phyloP scores from a whole-genome alignment of 306 rosid species.

The Biancaea sappan region DNA sequence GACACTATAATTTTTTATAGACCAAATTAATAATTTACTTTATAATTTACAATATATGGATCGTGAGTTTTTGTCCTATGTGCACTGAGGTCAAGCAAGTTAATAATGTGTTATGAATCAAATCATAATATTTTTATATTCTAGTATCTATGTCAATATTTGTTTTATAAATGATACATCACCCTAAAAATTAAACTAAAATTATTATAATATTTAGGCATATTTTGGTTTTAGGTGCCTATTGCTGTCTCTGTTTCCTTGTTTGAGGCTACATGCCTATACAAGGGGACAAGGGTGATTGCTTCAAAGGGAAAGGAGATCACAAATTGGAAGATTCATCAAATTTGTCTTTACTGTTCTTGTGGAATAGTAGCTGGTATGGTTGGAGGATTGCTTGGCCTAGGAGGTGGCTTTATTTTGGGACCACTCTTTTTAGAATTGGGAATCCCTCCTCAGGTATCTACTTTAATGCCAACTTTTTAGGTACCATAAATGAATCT shows the following conservation, averaged over 20 bases:
- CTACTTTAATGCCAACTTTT: too few relatives aligned
- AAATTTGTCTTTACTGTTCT: constrained; percentile 56
- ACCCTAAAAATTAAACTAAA: constrained; percentile 16
- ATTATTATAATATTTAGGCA: constrained; percentile 9
- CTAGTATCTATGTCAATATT: too few relatives aligned
- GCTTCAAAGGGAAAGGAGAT: constrained; percentile 81
- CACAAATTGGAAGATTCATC: constrained; percentile 72
- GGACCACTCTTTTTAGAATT: constrained; percentile 85
- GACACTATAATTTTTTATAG: too few relatives aligned
- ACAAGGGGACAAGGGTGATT: constrained; percentile 71
- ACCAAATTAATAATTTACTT: too few relatives aligned
- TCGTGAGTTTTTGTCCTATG: too few relatives aligned
- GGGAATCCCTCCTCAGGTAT: constrained; percentile 88
- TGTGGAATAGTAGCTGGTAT: constrained; percentile 77
- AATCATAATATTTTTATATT: too few relatives aligned
- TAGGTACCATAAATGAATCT: too few relatives aligned
- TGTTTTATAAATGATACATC: neutral
- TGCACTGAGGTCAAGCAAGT: too few relatives aligned
- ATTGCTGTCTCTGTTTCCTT: constrained; percentile 69
- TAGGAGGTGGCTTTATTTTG: constrained; percentile 82
- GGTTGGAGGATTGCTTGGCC: constrained; percentile 80
- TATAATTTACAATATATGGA: too few relatives aligned
- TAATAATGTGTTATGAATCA: too few relatives aligned
- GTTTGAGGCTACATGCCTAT: constrained; percentile 66
- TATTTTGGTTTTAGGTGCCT: constrained; percentile 51